phyloP scores from a whole-genome alignment of 805 yeast genomes.

The Kazachstania bromeliacearum region DNA sequence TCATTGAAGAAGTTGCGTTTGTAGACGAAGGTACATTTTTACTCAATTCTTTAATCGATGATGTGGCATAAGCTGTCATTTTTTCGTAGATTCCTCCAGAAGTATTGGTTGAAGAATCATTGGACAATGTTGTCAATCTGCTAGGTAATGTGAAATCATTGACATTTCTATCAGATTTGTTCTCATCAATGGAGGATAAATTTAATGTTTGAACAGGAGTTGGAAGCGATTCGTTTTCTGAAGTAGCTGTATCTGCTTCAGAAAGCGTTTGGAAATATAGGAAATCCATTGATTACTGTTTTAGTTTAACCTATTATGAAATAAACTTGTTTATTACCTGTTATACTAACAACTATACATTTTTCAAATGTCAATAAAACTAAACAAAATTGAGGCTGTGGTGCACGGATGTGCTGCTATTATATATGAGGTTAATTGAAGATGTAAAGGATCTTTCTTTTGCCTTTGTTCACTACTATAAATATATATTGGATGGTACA shows the following conservation, averaged over 20 bases:
- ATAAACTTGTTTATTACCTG: too few relatives aligned
- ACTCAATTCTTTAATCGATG: constrained; percentile 3
- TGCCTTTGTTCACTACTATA: too few relatives aligned
- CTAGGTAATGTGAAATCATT: neutral
- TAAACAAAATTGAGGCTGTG: too few relatives aligned
- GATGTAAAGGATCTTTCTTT: too few relatives aligned
- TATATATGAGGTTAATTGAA: too few relatives aligned
- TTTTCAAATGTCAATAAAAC: too few relatives aligned
- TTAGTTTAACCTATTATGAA: too few relatives aligned
- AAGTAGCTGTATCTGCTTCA: constrained; percentile 17
- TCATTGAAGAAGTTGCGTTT: neutral
- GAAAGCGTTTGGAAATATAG: constrained; percentile 41
- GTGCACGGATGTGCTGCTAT: too few relatives aligned
- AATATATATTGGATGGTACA: too few relatives aligned
- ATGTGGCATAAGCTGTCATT: constrained; percentile 3
- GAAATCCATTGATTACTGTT: constrained; percentile 37
- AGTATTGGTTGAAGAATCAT: neutral
- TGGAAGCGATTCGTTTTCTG: constrained; percentile 13
- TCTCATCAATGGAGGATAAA: constrained; percentile 10
- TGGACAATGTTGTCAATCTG: neutral
- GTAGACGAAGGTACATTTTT: neutral
- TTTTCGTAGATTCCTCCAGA: neutral
- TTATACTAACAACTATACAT: too few relatives aligned
- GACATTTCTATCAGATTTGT: neutral
- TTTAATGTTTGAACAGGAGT: constrained; percentile 24